phyloP scores from a whole-genome alignment of 768 basidiomycete genomes.

The Kwoniella pini region DNA sequence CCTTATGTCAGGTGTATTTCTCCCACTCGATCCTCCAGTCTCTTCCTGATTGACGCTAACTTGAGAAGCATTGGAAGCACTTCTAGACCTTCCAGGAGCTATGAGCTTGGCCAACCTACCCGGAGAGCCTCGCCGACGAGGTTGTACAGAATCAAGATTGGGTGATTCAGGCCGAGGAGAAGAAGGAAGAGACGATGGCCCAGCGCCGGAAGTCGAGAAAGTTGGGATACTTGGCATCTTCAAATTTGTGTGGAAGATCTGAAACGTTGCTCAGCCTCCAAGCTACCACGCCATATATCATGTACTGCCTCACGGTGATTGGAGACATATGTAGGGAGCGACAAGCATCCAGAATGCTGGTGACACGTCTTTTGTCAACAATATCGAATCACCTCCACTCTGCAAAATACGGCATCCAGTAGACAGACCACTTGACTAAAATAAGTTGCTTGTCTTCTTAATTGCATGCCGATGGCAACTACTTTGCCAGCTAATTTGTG shows the following conservation, averaged over 20 bases:
- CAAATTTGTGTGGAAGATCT: too few relatives aligned
- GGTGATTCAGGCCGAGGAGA: constrained; percentile 33
- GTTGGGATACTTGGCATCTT: constrained; percentile 5
- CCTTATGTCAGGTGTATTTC: constrained; percentile 44
- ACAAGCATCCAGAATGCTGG: too few relatives aligned
- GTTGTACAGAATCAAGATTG: constrained; percentile 7
- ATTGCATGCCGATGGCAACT: too few relatives aligned
- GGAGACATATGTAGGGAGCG: too few relatives aligned
- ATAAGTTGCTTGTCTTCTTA: too few relatives aligned
- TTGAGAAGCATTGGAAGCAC: constrained; percentile 39
- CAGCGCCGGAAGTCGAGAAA: constrained; percentile 14
- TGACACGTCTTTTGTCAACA: background rate
- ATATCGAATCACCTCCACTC: constrained; percentile 9
- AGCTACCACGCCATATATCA: too few relatives aligned
- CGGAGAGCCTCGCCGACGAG: constrained; percentile 29
- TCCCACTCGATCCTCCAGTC: constrained; percentile 23
- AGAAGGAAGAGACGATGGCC: constrained; percentile 27
- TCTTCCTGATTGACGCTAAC: constrained; percentile 31
- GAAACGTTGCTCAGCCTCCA: too few relatives aligned
- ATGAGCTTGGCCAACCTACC: constrained; percentile 38
- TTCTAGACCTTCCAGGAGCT: constrained; percentile 33
- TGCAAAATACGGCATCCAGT: background rate
- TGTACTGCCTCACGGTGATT: too few relatives aligned
- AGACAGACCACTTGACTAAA: too few relatives aligned
- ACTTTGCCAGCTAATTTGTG: background rate